Conservation (phyloP, 371 early-diverging fungal genomes). For the Mortierella sp. region DNA sequence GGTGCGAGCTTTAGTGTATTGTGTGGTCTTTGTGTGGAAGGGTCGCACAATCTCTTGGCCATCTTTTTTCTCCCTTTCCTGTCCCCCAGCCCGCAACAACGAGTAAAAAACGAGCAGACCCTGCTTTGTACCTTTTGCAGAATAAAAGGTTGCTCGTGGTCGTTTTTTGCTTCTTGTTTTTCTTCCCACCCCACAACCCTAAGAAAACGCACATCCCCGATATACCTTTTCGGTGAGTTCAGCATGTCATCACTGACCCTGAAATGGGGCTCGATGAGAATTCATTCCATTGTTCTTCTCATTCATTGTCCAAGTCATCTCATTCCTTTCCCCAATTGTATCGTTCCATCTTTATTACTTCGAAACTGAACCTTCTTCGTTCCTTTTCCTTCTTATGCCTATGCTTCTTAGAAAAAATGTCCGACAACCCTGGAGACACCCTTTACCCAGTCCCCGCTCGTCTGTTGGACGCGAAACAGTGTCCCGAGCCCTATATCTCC, state of each 20-base stretch:
- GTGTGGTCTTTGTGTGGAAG: too few relatives aligned
- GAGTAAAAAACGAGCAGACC: too few relatives aligned
- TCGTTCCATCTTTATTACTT: not conserved
- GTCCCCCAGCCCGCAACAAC: not conserved
- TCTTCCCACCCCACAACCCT: too few relatives aligned
- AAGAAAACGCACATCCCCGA: too few relatives aligned
- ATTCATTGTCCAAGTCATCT: too few relatives aligned
- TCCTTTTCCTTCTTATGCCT: not conserved
- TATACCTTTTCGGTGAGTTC: too few relatives aligned
- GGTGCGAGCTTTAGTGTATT: not conserved
- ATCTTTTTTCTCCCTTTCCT: not conserved
- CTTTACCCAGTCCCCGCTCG: slow-evolving; percentile 69
- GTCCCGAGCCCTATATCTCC: slow-evolving; percentile 77
- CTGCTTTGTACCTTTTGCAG: not conserved
- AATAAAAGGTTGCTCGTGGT: not conserved
- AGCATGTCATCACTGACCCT: too few relatives aligned
- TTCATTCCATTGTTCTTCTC: too few relatives aligned
- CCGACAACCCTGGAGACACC: slow-evolving; percentile 15
- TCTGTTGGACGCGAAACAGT: slow-evolving; percentile 60
- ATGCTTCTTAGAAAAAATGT: slow-evolving; percentile 7
- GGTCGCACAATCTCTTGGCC: not conserved
- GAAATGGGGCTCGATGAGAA: too few relatives aligned
- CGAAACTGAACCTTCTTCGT: not conserved
- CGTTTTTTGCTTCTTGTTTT: too few relatives aligned
- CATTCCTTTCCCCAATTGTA: not conserved